Evolutionary conservation across 202 grass and related monocot genomes (phyloP), one percentile per base, ranked within the genome.

Genomic region (Carex arenaria): DNA sequence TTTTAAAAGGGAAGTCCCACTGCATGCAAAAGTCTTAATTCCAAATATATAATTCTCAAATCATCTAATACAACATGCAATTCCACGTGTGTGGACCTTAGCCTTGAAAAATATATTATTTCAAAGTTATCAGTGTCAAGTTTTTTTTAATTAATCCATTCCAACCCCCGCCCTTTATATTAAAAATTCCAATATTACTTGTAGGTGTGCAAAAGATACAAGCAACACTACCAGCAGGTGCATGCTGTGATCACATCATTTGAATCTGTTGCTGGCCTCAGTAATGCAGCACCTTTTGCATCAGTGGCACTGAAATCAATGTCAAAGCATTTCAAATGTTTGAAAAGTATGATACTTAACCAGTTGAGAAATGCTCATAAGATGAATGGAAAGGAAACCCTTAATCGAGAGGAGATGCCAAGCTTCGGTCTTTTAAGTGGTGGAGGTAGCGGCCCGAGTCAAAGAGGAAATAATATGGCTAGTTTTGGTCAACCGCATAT

Each of bases 121-220:
- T 26, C 26, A 26, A 26, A 26, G 26, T 26, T 1, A 26, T 69
- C 43, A 56, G 15, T 18, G 12, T 67, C 10, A 57, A 19, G 9
- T 34, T 55, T 40, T 26, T 82, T 82, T 52, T 69, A 82, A 30
- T 56, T 67, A 13, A 82, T 82, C 63, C 43, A 22, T 28, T 40
- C 64, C 15, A 7, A 10, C 45, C 4, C 49, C 3, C 12, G 19
- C 0, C 51, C 7, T n/a, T 82, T 4, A 69, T 38, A 43, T 69
- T 42, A 19, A 77, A 17, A 19, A 26, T 64, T 63, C 10, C 32
- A 43, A 78, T 15, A 45, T 61, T 78, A 15, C 36, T 83, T 94
- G 84, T 80, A 97, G 94, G 91, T 94, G 49, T 97, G 86, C 87
- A 97, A 85, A 82, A 84, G 89, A 86, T 97, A 97, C 86, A 97